These are phyloP conservation scores for Tuber calosporum DNA, from an alignment of 495 filamentous ascomycete genomes.

Conservation along the genomic window DNA sequence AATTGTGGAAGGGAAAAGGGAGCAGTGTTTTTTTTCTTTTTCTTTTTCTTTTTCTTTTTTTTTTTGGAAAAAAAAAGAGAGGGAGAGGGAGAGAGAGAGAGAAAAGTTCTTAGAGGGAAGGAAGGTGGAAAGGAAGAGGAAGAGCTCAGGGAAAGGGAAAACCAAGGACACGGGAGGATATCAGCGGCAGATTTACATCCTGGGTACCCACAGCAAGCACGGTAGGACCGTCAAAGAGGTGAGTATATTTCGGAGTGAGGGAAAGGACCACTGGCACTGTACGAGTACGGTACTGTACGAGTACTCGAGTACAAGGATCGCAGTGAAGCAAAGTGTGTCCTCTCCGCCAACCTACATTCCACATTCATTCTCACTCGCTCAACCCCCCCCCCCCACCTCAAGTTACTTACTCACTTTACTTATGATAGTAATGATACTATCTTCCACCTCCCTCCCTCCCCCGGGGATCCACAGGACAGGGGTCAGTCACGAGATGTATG, in stretches of 20 bases:
- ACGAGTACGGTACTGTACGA: not conserved
- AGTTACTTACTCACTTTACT: no score
- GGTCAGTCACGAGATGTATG: constrained; percentile 37
- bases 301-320: constrained; percentile 24
- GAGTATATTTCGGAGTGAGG: not conserved
- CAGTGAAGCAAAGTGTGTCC: constrained; percentile 17
- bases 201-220: constrained; percentile 7
- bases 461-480: constrained; percentile 30
- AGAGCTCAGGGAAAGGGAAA: constrained; percentile 14
- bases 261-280: constrained; percentile 16
- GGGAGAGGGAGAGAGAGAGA: no score
- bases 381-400: not conserved
- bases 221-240: not conserved
- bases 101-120: not conserved
- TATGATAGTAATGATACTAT: no score
- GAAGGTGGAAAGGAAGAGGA: constrained; percentile 22
- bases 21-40: not conserved
- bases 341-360: not conserved
- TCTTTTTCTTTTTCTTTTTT: no score
- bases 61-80: no score
- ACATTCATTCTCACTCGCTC: constrained; percentile 4
- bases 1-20: not conserved
- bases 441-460: constrained; percentile 5
- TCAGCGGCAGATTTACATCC: constrained; percentile 37
- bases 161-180: constrained; percentile 36